Base-by-base conservation (phyloP, 1,139 yeast genomes). In the Debaryomyces sp. region DNA sequence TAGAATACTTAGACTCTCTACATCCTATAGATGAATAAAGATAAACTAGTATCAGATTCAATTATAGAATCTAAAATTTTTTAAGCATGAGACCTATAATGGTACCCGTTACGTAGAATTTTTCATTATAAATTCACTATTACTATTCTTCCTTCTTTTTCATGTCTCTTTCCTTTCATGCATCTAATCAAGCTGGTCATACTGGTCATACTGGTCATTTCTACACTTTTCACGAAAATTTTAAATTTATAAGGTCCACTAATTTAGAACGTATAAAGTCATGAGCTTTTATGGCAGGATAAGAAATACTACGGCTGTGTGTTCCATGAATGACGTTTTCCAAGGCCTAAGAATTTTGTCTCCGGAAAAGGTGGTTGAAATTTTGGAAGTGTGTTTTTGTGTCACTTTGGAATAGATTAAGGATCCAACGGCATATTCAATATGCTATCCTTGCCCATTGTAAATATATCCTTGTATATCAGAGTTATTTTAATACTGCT, bases 371-470 rank as follows among this genome's bases (percentile, higher is more conserved):
- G 21, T 27, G 33, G 24, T 27, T n/a, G 32, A 27, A 32, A 27
- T 10, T 21, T 27, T 17, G 30, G 27, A 18, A 37, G 21, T 5
- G n/a, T 13, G 23, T 7, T 12, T 41, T 41, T 41, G 43, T 41
- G 43, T 41, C 43, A 41, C 36, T 41, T 41, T 15, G 13, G 9
- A 17, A 10, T 8, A 18, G 24, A 27, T 29, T 39, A 39, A 30
- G 43, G 43, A 41, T 29, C 8, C 36, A 40, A 30, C 43, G 43
- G 43, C 23, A 39, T 22, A 35, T 41, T 30, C 32, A 35, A 30
- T 41, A 41, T 41, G 43, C 36, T 30, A 41, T 21, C 21, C 36
- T 26, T 26, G 27, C 35, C 26, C 32, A 15, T 24, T 23, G 30
- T 6, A 18, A 39, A 21, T 13, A 39, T 8, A 22, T 41, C 9